Conservation (phyloP, 2,329 filamentous ascomycete genomes). For the Exophiala bonariae region DNA sequence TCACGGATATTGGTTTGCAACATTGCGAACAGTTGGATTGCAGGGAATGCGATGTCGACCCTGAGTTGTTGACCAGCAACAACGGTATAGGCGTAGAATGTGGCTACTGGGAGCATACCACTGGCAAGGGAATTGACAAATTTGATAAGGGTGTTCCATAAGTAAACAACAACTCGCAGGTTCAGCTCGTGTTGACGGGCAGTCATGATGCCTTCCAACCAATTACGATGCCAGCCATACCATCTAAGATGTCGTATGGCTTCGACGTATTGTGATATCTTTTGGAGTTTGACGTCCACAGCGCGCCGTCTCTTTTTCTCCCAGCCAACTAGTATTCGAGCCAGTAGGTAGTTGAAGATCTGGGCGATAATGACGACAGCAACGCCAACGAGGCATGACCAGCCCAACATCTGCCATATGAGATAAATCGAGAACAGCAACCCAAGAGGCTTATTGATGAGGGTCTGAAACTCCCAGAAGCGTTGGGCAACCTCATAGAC, state of each 20-base stretch:
- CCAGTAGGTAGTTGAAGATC: conserved; percentile 66
- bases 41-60: conserved; percentile 83
- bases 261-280: conserved; percentile 83
- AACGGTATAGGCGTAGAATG: conserved; percentile 78
- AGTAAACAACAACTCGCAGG: conserved; percentile 61
- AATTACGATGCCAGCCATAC: conserved; percentile 80
- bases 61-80: conserved; percentile 67
- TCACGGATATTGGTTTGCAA: conserved; percentile 73
- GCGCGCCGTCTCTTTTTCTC: conserved; percentile 70
- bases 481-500: conserved; percentile 77
- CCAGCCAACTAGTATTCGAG: conserved; percentile 64
- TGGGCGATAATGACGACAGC: conserved; percentile 69
- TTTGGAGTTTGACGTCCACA: conserved; percentile 76
- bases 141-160: conserved; percentile 64
- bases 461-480: conserved; percentile 82
- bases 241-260: conserved; percentile 77
- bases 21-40: conserved; percentile 76
- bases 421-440: conserved; percentile 72
- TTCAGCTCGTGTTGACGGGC: conserved; percentile 68
- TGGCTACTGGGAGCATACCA: conserved; percentile 74
- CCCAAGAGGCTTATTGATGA: conserved; percentile 74
- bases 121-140: conserved; percentile 72
- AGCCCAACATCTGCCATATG: conserved; percentile 77
- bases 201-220: conserved; percentile 69
- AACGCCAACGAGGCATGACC: conserved; percentile 73